Evolutionary conservation across 2,329 filamentous ascomycete genomes (phyloP).

Genomic region (Ophiostoma pallidulum): DNA sequence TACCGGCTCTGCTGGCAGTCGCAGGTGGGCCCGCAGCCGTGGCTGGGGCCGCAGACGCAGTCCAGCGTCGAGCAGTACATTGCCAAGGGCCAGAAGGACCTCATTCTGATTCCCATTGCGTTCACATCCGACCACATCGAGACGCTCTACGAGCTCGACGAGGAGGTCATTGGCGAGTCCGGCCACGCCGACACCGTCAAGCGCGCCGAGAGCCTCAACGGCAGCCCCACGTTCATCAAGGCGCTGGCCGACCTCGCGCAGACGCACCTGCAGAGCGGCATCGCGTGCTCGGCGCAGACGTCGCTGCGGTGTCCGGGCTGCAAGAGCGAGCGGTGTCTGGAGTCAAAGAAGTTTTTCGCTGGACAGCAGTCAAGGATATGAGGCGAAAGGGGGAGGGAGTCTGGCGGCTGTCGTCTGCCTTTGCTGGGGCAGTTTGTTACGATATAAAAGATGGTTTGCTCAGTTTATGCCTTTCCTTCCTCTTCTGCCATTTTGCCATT

Average conservation of each 20-base stretch:
- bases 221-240: constrained; percentile 79
- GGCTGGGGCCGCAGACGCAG: constrained; percentile 89
- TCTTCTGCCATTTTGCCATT: too few species aligned
- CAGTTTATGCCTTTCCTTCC: too few species aligned
- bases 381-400: neutral
- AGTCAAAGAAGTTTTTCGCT: constrained; percentile 62
- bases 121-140: constrained; percentile 99
- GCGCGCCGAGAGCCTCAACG: constrained; percentile 86
- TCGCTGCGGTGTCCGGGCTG: constrained; percentile 85
- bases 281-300: constrained; percentile 72
- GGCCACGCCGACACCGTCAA: constrained; percentile 72
- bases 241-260: constrained; percentile 83
- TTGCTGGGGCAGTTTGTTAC: too few species aligned
- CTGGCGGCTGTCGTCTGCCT: neutral
- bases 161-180: constrained; percentile 87
- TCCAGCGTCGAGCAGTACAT: constrained; percentile 83
- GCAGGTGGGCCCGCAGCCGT: constrained; percentile 89
- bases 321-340: constrained; percentile 76
- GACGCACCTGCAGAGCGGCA: constrained; percentile 61
- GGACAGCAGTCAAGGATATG: constrained; percentile 4
- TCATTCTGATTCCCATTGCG: constrained; percentile 87
- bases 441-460: too few species aligned
- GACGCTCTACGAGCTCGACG: constrained; percentile 86
- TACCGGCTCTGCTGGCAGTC: constrained; percentile 97
- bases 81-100: constrained; percentile 80